Percentiles rank a stretch among this genome's conserved stretches.
Evolutionary conservation across 768 basidiomycete species (phyloP).

Genomic region (Phlebiopsis flavidoalba): DNA sequence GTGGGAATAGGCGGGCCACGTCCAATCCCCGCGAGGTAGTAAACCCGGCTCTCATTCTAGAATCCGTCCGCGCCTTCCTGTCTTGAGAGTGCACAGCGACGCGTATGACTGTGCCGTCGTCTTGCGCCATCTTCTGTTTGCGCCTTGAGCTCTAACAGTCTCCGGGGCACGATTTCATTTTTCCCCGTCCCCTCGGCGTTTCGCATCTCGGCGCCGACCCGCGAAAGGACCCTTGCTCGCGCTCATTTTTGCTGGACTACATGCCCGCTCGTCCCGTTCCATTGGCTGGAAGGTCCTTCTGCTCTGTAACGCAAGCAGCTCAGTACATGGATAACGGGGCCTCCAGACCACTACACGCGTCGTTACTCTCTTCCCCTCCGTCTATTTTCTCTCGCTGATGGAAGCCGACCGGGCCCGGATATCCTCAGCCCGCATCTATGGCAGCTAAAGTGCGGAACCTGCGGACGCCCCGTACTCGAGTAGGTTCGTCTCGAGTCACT

Average conservation of each 20-base stretch:
- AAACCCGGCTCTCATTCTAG: conserved; percentile 33
- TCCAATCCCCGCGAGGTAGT: conserved; percentile 31
- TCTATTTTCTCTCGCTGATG: neutral
- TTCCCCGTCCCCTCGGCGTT: conserved; percentile 4
- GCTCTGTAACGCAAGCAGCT: neutral
- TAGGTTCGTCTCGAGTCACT: conserved; percentile 50
- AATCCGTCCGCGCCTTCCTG: conserved; percentile 8
- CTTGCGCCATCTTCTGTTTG: conserved; percentile 25
- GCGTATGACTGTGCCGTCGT: conserved; percentile 14
- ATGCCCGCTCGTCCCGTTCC: conserved; percentile 23
- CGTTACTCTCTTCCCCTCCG: neutral
- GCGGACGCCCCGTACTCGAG: conserved; percentile 47
- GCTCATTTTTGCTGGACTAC: conserved; percentile 3
- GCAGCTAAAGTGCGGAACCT: conserved; percentile 32
- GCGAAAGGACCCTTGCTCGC: conserved; percentile 31
- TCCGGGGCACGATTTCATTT: neutral
- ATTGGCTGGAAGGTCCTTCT: conserved; percentile 10
- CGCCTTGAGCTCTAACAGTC: neutral
- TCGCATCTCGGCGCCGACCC: conserved; percentile 10
- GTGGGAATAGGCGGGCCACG: conserved; percentile 37
- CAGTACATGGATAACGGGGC: neutral
- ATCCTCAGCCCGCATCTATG: conserved; percentile 11
- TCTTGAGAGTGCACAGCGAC: conserved; percentile 11
- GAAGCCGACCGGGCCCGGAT: conserved; percentile 7
- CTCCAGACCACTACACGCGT: neutral